These are phyloP conservation scores for Neostapfia colusana DNA, from an alignment of 176 grass and related monocot genomes.

Conservation along the genomic window DNA sequence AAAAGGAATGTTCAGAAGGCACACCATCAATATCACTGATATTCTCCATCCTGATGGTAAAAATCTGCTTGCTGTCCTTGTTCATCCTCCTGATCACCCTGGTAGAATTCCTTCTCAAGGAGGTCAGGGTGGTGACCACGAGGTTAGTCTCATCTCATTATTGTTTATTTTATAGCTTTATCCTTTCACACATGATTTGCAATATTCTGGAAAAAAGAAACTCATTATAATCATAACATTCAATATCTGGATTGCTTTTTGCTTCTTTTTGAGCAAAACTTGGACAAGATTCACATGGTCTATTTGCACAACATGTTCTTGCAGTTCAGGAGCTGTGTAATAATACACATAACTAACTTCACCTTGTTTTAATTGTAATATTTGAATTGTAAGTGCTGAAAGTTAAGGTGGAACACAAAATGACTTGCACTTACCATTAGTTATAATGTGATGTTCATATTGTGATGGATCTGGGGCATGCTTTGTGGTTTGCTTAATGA, in stretches of 20 bases:
- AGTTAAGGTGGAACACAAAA: background rate
- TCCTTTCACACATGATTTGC: slow-evolving; percentile 5
- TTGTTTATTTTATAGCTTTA: background rate
- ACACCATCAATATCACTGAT: slow-evolving; percentile 81
- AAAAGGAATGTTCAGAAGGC: slow-evolving; percentile 96
- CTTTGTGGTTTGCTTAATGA: background rate
- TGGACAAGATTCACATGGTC: background rate
- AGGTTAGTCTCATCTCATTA: slow-evolving; percentile 52
- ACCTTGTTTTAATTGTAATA: slow-evolving; percentile 27
- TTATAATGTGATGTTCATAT: background rate
- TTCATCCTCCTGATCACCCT: slow-evolving; percentile 95
- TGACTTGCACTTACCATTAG: background rate
- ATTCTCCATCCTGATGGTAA: slow-evolving; percentile 73
- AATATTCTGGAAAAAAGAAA: background rate
- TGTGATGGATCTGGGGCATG: background rate
- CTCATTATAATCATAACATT: background rate
- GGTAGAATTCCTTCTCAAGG: slow-evolving; percentile 82
- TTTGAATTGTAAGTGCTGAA: slow-evolving; percentile 9
- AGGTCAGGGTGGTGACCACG: slow-evolving; percentile 94
- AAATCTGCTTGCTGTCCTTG: slow-evolving; percentile 86
- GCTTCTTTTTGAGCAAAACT: background rate
- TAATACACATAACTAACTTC: background rate
- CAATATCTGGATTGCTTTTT: slow-evolving; percentile 2
- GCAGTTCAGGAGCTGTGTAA: background rate
- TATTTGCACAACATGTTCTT: background rate